These are phyloP conservation scores for Backusella australiensis DNA, from an alignment of 192 early-diverging fungal genomes.

Conservation along the genomic window DNA sequence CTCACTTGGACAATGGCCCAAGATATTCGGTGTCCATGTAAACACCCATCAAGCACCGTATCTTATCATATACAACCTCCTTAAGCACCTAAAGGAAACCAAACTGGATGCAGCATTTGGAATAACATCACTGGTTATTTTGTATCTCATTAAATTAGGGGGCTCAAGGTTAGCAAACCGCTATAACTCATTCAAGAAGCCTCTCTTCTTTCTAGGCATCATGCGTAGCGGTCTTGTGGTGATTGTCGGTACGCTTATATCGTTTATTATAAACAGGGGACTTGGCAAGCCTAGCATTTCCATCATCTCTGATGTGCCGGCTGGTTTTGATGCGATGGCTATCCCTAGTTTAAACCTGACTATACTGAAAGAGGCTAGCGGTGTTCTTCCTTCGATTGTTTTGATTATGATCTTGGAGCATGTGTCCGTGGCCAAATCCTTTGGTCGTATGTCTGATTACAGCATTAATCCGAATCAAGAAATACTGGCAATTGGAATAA, in stretches of 20 bases:
- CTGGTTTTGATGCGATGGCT: slow-evolving; percentile 62
- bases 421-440: slow-evolving; percentile 85
- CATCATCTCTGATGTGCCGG: slow-evolving; percentile 73
- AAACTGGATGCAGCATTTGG: slow-evolving; percentile 63
- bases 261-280: slow-evolving; percentile 52
- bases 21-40: slow-evolving; percentile 78
- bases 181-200: slow-evolving; percentile 41
- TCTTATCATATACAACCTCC: slow-evolving; percentile 23
- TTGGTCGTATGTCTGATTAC: slow-evolving; percentile 85
- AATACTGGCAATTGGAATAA: slow-evolving; percentile 79
- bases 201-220: slow-evolving; percentile 65
- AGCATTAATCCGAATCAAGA: slow-evolving; percentile 79
- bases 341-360: slow-evolving; percentile 53
- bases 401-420: slow-evolving; percentile 87
- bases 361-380: slow-evolving; percentile 49
- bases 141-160: slow-evolving; percentile 41
- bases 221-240: slow-evolving; percentile 73
- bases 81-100: slow-evolving; percentile 43
- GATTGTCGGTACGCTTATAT: slow-evolving; percentile 70
- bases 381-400: slow-evolving; percentile 59
- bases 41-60: slow-evolving; percentile 73
- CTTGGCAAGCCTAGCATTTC: slow-evolving; percentile 42
- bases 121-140: slow-evolving; percentile 35
- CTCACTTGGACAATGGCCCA: slow-evolving; percentile 74
- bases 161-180: slow-evolving; percentile 26